Percentiles rank a stretch among this genome's conserved stretches.
Conservation (phyloP, 352 stramenopile genomes). For the Saprolegnia parasitica region DNA sequence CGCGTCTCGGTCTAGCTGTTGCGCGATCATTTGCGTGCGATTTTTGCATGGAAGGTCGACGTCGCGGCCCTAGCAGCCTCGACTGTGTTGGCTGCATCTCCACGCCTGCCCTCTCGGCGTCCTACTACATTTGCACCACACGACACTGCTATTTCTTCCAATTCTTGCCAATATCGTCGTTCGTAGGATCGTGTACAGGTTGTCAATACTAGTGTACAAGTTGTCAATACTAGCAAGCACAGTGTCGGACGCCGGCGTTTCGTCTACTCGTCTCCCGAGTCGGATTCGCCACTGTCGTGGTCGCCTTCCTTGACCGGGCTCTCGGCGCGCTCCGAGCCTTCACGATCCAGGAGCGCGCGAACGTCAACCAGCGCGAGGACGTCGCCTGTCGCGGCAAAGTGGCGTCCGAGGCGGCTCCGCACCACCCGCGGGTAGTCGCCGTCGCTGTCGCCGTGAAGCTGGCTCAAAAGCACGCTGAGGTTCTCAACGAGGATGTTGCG, state of each 20-base stretch:
- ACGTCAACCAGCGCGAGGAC: conserved; percentile 43
- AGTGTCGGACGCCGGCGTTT: background rate
- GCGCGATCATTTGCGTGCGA: no score
- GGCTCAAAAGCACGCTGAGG: conserved; percentile 38
- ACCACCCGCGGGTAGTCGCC: conserved; percentile 48
- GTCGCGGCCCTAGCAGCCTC: no score
- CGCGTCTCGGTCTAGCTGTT: no score
- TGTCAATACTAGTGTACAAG: no score
- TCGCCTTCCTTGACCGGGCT: background rate
- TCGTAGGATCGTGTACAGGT: no score
- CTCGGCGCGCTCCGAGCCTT: conserved; percentile 26
- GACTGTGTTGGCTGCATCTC: no score
- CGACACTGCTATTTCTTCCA: no score
- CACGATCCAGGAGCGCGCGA: conserved; percentile 41
- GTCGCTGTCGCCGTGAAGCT: conserved; percentile 46
- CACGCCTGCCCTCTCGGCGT: no score
- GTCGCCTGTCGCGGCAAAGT: conserved; percentile 41
- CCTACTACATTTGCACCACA: no score
- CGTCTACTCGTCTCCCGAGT: background rate
- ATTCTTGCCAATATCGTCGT: no score
- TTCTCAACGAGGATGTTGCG: conserved; percentile 50
- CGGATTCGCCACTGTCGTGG: background rate
- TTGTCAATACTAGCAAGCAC: no score
- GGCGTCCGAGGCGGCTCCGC: conserved; percentile 41
- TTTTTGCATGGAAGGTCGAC: no score